These are phyloP conservation scores for Pochonia chlamydosporia DNA, from an alignment of 2,329 filamentous ascomycete genomes.

Conservation along the genomic window DNA sequence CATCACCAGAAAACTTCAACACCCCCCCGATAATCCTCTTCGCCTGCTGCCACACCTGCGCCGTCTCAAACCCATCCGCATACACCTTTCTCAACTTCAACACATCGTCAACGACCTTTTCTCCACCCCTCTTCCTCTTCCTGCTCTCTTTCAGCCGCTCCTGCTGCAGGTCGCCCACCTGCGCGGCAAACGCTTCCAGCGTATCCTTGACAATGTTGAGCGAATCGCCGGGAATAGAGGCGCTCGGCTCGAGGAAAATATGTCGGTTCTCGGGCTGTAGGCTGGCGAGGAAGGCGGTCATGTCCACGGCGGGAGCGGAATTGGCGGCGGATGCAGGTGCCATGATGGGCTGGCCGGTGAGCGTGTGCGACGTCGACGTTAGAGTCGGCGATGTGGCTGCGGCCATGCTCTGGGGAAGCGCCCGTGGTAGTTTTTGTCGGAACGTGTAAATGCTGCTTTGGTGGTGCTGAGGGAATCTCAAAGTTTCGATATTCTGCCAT, in stretches of 20 bases:
- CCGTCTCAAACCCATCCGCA: slow-evolving; percentile 77
- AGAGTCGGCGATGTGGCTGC: slow-evolving; percentile 49
- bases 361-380: slow-evolving; percentile 59
- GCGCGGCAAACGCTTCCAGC: slow-evolving; percentile 70
- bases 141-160: slow-evolving; percentile 62
- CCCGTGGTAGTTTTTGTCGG: neutral
- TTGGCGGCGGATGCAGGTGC: slow-evolving; percentile 29
- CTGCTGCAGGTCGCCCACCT: slow-evolving; percentile 67
- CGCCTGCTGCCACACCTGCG: slow-evolving; percentile 93
- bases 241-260: slow-evolving; percentile 68
- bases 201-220: slow-evolving; percentile 73
- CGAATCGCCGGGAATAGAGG: slow-evolving; percentile 61
- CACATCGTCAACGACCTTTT: slow-evolving; percentile 40
- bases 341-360: slow-evolving; percentile 45
- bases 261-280: slow-evolving; percentile 59
- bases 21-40: slow-evolving; percentile 66
- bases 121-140: slow-evolving; percentile 68
- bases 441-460: neutral
- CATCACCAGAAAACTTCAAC: slow-evolving; percentile 40
- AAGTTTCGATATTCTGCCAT: slow-evolving; percentile 8
- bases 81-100: slow-evolving; percentile 80
- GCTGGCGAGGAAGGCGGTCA: slow-evolving; percentile 49
- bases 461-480: neutral
- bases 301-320: slow-evolving; percentile 25
- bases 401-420: slow-evolving; percentile 25